These are phyloP conservation scores for Linaria vulgaris DNA, from an alignment of 257 asterid genomes.

Conservation along the genomic window DNA sequence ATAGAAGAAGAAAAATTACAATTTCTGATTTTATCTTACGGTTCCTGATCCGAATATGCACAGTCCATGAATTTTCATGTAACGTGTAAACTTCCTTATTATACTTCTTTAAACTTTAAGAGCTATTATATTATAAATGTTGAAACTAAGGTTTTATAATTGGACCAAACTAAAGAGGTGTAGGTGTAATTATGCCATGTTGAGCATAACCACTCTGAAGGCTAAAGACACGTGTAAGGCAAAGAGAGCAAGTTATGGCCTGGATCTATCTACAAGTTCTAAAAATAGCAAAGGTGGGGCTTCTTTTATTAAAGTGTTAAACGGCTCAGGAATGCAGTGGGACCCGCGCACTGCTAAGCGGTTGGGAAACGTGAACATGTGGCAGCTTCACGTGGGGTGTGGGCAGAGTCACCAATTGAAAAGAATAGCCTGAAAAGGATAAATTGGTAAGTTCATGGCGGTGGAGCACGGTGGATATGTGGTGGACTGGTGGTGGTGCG, in stretches of 20 bases:
- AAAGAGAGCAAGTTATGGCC: slow-evolving; percentile 17
- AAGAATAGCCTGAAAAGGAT: too few species aligned
- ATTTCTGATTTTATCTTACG: too few species aligned
- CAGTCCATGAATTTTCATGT: too few species aligned
- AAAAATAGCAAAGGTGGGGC: slow-evolving; percentile 22
- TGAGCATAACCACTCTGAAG: too few species aligned
- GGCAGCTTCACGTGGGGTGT: slow-evolving; percentile 7
- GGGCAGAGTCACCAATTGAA: not conserved
- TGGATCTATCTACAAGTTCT: slow-evolving; percentile 20
- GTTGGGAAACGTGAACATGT: slow-evolving; percentile 25
- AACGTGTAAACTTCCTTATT: too few species aligned
- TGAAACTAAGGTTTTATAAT: too few species aligned
- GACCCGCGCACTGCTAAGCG: not conserved
- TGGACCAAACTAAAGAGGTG: too few species aligned
- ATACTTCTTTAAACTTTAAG: too few species aligned
- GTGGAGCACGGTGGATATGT: not conserved
- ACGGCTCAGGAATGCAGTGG: not conserved
- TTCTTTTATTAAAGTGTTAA: not conserved
- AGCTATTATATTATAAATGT: too few species aligned
- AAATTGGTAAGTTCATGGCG: not conserved
- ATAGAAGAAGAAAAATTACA: too few species aligned
- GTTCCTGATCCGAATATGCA: too few species aligned
- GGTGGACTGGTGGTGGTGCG: not conserved
- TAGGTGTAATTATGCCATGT: too few species aligned
- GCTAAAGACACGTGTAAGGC: not conserved